Conservation (phyloP, 768 basidiomycete genomes). For the Mycena alexandri region DNA sequence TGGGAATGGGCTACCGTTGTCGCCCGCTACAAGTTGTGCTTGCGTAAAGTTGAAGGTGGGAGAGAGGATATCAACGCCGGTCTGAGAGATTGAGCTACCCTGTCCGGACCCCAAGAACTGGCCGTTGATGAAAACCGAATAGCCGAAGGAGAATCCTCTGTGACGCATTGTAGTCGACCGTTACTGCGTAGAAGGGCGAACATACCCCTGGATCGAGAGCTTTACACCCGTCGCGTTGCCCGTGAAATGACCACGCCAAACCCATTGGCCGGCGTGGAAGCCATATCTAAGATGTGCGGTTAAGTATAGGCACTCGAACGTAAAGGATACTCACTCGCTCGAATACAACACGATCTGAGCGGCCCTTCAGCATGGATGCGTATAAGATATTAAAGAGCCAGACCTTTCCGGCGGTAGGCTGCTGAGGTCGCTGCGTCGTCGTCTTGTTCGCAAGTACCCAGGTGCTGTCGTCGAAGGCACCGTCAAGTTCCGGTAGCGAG, state of each 20-base stretch:
- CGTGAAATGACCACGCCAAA: slow-evolving; percentile 61
- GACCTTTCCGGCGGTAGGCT: slow-evolving; percentile 70
- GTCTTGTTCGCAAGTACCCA: slow-evolving; percentile 74
- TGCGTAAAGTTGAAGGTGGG: slow-evolving; percentile 51
- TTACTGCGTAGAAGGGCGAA: not conserved
- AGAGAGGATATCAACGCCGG: slow-evolving; percentile 49
- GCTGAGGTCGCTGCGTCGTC: slow-evolving; percentile 66
- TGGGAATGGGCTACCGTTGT: slow-evolving; percentile 42
- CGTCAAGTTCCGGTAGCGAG: slow-evolving; percentile 70
- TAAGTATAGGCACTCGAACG: not conserved
- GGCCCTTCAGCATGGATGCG: not conserved
- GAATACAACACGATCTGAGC: slow-evolving; percentile 47
- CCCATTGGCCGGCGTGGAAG: slow-evolving; percentile 53
- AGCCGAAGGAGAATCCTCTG: slow-evolving; percentile 59
- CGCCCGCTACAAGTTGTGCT: slow-evolving; percentile 45
- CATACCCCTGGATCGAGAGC: slow-evolving; percentile 55
- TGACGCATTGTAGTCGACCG: not conserved
- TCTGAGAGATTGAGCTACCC: slow-evolving; percentile 51
- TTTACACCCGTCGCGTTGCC: slow-evolving; percentile 56
- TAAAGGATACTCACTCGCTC: slow-evolving; percentile 43
- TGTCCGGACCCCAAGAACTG: slow-evolving; percentile 57
- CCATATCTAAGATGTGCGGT: slow-evolving; percentile 41
- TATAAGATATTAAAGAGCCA: slow-evolving; percentile 38
- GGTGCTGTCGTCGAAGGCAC: slow-evolving; percentile 64
- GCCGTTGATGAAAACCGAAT: slow-evolving; percentile 58